Percentiles rank a stretch among this genome's conserved stretches.
Conservation (phyloP, 1,139 yeast genomes). For the Magnusiomyces paraingens region DNA sequence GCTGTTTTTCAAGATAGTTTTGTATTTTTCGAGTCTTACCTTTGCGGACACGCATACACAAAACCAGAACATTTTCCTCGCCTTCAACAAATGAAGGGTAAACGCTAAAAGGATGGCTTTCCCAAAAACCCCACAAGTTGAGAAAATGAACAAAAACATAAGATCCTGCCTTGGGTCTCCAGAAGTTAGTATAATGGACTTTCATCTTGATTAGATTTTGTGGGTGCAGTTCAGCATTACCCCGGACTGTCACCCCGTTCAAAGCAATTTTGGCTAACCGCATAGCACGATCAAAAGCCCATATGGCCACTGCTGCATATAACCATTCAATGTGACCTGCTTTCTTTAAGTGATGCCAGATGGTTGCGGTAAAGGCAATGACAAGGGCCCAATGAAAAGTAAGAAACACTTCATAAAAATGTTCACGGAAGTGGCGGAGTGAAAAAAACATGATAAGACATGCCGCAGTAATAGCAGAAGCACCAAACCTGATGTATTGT, state of each 20-base stretch:
- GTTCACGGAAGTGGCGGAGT: slow-evolving; percentile 45
- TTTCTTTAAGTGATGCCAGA: slow-evolving; percentile 38
- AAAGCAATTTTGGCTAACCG: slow-evolving; percentile 33
- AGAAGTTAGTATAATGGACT: slow-evolving; percentile 27
- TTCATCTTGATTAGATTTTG: slow-evolving; percentile 25
- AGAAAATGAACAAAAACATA: slow-evolving; percentile 54
- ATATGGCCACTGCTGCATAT: slow-evolving; percentile 33
- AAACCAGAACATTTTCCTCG: slow-evolving; percentile 27
- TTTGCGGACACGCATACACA: slow-evolving; percentile 31
- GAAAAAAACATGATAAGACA: slow-evolving; percentile 44
- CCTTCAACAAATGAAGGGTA: slow-evolving; percentile 28
- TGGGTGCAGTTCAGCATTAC: slow-evolving; percentile 29
- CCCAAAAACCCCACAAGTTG: slow-evolving; percentile 43
- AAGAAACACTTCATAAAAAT: slow-evolving; percentile 59
- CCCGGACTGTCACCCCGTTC: slow-evolving; percentile 38
- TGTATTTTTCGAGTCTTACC: slow-evolving; percentile 27
- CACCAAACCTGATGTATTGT: slow-evolving; percentile 41
- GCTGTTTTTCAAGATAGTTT: slow-evolving; percentile 22
- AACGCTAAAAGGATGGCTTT: slow-evolving; percentile 65
- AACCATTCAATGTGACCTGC: slow-evolving; percentile 38
- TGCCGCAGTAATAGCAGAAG: slow-evolving; percentile 40
- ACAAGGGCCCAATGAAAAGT: slow-evolving; percentile 46
- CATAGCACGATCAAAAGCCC: slow-evolving; percentile 36
- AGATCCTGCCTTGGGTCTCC: slow-evolving; percentile 49
- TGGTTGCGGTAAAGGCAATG: slow-evolving; percentile 37